Percentiles rank a stretch among this genome's conserved stretches.
These are phyloP conservation scores for Tolypocladium guangdongense DNA, from an alignment of 2,329 filamentous ascomycete genomes.

Conservation along the genomic window DNA sequence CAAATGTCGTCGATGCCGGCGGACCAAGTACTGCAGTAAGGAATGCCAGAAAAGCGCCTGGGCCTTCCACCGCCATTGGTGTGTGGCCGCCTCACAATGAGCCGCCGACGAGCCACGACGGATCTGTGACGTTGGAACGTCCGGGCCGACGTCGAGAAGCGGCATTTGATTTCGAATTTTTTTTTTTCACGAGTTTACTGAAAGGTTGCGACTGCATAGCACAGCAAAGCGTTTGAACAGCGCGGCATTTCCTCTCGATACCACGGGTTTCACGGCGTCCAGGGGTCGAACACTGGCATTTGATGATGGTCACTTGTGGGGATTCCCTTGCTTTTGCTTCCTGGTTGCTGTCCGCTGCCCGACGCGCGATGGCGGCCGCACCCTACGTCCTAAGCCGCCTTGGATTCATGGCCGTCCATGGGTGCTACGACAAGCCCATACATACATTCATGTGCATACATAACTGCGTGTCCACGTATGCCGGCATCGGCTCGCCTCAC, in stretches of 20 bases:
- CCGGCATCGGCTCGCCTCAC: neutral
- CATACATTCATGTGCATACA: neutral
- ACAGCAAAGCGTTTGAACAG: slow-evolving; percentile 29
- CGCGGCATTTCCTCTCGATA: slow-evolving; percentile 33
- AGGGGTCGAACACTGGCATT: slow-evolving; percentile 13
- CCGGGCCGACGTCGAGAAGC: neutral
- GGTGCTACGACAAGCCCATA: neutral
- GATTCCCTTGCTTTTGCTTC: neutral
- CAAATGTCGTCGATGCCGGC: slow-evolving; percentile 89
- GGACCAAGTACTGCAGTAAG: slow-evolving; percentile 99
- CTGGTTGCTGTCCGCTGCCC: slow-evolving; percentile 1
- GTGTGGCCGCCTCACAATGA: slow-evolving; percentile 59
- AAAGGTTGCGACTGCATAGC: slow-evolving; percentile 27
- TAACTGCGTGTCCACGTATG: neutral
- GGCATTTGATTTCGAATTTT: slow-evolving; percentile 4
- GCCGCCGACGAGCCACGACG: neutral
- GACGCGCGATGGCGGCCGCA: neutral
- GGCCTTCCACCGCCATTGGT: slow-evolving; percentile 98
- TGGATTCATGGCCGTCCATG: neutral
- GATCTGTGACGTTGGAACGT: neutral
- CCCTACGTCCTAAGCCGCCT: neutral
- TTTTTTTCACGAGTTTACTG: slow-evolving; percentile 17
- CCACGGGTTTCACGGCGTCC: slow-evolving; percentile 24
- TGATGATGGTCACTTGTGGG: slow-evolving; percentile 3
- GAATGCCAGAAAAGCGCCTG: slow-evolving; percentile 98